Conservation (phyloP, 495 filamentous ascomycete genomes). For the Penicillium salamii region DNA sequence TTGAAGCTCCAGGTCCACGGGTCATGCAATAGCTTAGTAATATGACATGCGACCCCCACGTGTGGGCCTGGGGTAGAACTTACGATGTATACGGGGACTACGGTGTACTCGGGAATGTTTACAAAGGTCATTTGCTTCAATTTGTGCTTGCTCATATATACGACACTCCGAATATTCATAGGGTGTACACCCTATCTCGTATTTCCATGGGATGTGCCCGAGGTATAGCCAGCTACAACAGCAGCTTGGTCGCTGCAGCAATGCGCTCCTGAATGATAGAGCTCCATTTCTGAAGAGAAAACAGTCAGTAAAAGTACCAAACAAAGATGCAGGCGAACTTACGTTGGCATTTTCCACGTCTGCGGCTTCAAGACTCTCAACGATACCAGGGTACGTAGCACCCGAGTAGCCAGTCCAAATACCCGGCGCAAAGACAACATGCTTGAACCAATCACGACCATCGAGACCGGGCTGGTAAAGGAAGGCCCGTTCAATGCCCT, state of each 20-base stretch:
- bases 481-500: constrained; percentile 60
- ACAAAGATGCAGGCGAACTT: constrained; percentile 10
- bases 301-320: constrained; percentile 6
- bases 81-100: too few relatives aligned
- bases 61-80: background rate
- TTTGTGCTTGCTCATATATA: too few relatives aligned
- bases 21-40: constrained; percentile 9
- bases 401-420: constrained; percentile 89
- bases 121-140: too few relatives aligned
- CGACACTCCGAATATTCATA: too few relatives aligned
- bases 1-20: background rate
- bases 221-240: constrained; percentile 21
- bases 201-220: too few relatives aligned
- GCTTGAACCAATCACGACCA: constrained; percentile 62
- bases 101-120: too few relatives aligned
- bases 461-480: constrained; percentile 57
- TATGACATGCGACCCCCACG: background rate
- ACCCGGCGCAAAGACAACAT: constrained; percentile 71
- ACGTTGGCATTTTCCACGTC: constrained; percentile 47
- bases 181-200: too few relatives aligned
- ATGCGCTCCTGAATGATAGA: constrained; percentile 42
- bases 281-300: constrained; percentile 41
- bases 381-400: constrained; percentile 61
- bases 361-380: constrained; percentile 56
- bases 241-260: constrained; percentile 33